A percentile compares a stretch with the other conserved stretches of the same genome.
These are phyloP conservation scores for Pseudocercospora fuligena DNA, from an alignment of 2,329 filamentous ascomycete species.

Conservation along the genomic window DNA sequence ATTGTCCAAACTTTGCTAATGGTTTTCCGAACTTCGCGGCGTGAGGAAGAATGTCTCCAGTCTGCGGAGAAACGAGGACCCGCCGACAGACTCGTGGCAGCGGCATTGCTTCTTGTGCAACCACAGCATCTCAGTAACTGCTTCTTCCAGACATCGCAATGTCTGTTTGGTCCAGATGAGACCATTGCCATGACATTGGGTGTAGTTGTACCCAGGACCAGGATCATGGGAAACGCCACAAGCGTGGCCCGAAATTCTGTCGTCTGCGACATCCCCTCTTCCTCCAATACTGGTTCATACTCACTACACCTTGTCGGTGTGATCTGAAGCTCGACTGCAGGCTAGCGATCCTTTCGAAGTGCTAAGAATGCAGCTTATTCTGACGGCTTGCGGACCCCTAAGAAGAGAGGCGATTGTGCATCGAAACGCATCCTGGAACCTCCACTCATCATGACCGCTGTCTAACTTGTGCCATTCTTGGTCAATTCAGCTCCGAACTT, in stretches of 20 bases:
- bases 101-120: background rate
- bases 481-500: background rate
- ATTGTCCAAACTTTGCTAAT: background rate
- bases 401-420: background rate
- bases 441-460: background rate
- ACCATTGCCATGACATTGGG: background rate
- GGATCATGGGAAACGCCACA: background rate
- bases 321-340: background rate
- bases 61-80: background rate
- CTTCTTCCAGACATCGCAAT: background rate
- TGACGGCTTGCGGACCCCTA: background rate
- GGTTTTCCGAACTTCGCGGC: background rate
- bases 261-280: background rate
- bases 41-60: too few relatives aligned
- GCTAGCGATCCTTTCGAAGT: background rate
- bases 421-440: background rate
- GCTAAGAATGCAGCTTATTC: background rate
- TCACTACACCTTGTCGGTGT: background rate
- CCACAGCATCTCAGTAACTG: background rate
- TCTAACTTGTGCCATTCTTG: slow-evolving; percentile 2
- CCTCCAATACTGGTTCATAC: background rate
- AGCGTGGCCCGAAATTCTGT: background rate
- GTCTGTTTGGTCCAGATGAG: background rate
- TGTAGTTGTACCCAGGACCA: background rate
- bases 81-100: background rate